Percentiles rank a stretch among this genome's conserved stretches.
phyloP scores from a whole-genome alignment of 345 rosid species.

The Eucalyptus rudis region DNA sequence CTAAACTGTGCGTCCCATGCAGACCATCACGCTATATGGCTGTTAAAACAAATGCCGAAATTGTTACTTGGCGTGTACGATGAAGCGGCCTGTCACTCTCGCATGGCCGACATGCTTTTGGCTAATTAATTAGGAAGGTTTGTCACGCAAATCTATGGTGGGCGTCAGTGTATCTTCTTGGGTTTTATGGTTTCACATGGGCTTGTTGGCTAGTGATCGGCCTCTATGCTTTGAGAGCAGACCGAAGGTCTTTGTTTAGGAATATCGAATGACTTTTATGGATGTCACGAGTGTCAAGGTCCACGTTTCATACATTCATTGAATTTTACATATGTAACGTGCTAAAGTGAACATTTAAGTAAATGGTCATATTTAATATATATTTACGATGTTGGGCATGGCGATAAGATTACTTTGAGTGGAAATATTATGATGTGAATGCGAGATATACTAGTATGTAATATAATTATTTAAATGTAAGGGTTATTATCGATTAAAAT shows the following conservation, averaged over 20 bases:
- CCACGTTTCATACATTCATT: neutral
- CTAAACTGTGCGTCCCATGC: neutral
- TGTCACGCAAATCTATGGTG: neutral
- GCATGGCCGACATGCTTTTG: neutral
- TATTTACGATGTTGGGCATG: neutral
- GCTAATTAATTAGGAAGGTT: neutral
- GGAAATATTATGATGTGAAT: neutral
- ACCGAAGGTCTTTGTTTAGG: neutral
- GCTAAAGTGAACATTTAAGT: neutral
- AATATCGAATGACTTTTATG: neutral
- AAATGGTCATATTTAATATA: too few species aligned
- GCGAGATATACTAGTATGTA: neutral
- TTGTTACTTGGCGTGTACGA: neutral
- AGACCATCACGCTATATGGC: neutral
- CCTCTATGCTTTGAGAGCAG: neutral
- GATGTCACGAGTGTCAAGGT: neutral
- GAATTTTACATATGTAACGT: neutral
- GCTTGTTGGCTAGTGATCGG: neutral
- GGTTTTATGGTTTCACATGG: neutral
- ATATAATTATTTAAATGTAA: too few species aligned
- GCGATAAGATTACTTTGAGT: neutral
- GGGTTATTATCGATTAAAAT: too few species aligned
- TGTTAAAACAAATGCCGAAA: neutral
- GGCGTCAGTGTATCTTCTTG: neutral
- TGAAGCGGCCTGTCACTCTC: neutral